phyloP scores from a whole-genome alignment of 345 rosid species.

The Trapa incisa region DNA sequence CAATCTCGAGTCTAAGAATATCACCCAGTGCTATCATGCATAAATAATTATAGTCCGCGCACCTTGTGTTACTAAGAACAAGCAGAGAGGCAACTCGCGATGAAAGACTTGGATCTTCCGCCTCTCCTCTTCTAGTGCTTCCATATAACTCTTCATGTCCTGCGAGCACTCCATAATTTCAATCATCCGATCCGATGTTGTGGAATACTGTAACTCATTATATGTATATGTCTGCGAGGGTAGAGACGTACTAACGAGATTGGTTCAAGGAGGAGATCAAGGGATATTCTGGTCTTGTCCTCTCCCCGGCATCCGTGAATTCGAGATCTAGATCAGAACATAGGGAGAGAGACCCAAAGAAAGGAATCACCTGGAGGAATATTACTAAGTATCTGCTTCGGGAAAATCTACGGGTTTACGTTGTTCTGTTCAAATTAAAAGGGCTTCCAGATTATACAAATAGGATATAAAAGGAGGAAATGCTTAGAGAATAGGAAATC shows the following conservation, averaged over 20 bases:
- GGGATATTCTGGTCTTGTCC: neutral
- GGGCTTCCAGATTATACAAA: neutral
- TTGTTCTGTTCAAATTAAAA: neutral
- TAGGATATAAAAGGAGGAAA: neutral
- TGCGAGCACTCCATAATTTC: conserved; percentile 7
- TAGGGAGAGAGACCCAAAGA: neutral
- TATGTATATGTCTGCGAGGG: too few relatives aligned
- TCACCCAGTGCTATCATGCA: neutral
- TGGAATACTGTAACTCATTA: too few relatives aligned
- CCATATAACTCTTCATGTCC: conserved; percentile 19
- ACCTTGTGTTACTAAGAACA: conserved; percentile 18
- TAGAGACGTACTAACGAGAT: too few relatives aligned
- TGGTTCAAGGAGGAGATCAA: too few relatives aligned
- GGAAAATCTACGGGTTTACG: neutral
- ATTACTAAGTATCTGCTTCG: neutral
- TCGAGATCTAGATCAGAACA: neutral
- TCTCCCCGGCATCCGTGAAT: neutral
- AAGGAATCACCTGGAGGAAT: neutral
- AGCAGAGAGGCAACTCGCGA: conserved; percentile 40
- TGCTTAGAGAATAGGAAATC: neutral
- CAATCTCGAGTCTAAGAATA: neutral
- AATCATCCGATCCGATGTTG: too few relatives aligned
- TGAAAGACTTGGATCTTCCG: conserved; percentile 33
- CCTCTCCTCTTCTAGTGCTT: conserved; percentile 27
- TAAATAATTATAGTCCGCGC: neutral